Evolutionary conservation across 495 filamentous ascomycete genomes (phyloP).

Genomic region (Clavariopsis aquatica): DNA sequence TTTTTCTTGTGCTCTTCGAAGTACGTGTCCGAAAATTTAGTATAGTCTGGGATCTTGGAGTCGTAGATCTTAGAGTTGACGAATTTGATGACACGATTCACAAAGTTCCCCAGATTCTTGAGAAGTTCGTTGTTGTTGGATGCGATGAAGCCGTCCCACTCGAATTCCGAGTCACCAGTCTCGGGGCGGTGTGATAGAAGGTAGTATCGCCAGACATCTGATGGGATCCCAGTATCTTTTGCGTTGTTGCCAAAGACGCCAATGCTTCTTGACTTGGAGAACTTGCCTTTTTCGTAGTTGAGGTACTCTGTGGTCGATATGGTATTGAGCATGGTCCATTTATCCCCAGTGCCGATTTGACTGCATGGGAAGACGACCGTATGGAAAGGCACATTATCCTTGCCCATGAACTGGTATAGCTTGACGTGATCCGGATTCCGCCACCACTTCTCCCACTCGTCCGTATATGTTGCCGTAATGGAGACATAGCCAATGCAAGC

Average conservation of each 20-base stretch:
- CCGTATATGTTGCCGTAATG: slow-evolving; percentile 90
- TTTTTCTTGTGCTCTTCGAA: slow-evolving; percentile 61
- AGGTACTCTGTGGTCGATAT: slow-evolving; percentile 92
- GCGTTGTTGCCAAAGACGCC: slow-evolving; percentile 92
- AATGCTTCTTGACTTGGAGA: slow-evolving; percentile 86
- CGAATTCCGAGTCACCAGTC: slow-evolving; percentile 84
- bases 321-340: slow-evolving; percentile 90
- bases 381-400: slow-evolving; percentile 95
- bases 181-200: slow-evolving; percentile 86
- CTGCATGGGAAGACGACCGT: slow-evolving; percentile 87
- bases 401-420: slow-evolving; percentile 97
- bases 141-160: slow-evolving; percentile 81
- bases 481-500: slow-evolving; percentile 95
- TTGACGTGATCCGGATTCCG: slow-evolving; percentile 82
- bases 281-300: slow-evolving; percentile 94
- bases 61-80: slow-evolving; percentile 71
- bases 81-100: slow-evolving; percentile 92
- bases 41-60: slow-evolving; percentile 70
- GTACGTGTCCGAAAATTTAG: slow-evolving; percentile 48
- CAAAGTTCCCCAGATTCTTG: slow-evolving; percentile 89
- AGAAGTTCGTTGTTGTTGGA: slow-evolving; percentile 90
- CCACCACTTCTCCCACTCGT: slow-evolving; percentile 96
- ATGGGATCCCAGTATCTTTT: slow-evolving; percentile 79
- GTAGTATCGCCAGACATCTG: slow-evolving; percentile 93
- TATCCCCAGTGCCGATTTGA: slow-evolving; percentile 78